Base-by-base conservation (phyloP, 1,284 basidiomycete species). In the Apiotrichum sp. region DNA sequence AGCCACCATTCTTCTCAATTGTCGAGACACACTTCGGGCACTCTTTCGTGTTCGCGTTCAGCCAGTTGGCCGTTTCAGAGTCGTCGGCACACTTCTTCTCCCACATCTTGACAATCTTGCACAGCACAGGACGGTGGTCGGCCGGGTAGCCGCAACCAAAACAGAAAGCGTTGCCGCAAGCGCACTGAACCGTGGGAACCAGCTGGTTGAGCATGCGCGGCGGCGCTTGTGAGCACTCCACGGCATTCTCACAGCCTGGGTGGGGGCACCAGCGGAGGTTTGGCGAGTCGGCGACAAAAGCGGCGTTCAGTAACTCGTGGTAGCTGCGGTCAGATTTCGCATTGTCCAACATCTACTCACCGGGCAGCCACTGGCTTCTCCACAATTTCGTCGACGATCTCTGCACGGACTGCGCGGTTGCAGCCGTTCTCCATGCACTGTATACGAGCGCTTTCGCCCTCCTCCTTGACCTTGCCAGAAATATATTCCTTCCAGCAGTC, bases 1-100 rank as follows among this genome's bases (percentile, higher is more conserved):
- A 98, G 4, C 95, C 93, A n/a, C 95, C 93, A 66, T 98, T 98
- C 86, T 98, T 98, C 82, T 98, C 93, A 63, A 98, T 98, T 50
- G 93, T 97, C 66, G 91, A 93, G 71, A 89, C 85, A 76, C 95
- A 98, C 72, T 91, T 87, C 46, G 86, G 83, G 72, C 95, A 98
- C 76, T 98, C 95, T 79, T 98, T 98, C 49, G 95, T 98, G 74
- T 98, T 97, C 65, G 93, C 97, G 81, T 89, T 91, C 78, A 98
- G 93, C 95, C 95, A 98, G 73, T 98, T 98, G 41, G 93, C 91
- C 16, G 95, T 98, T 80, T 98, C 96, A 64, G 88, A 92, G 72
- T 98, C 95, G 73, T 98, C 95, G 55, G 86, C 85, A 76, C 95
- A 98, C 77, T 98, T 98, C 82, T 89, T 91, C 68, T 96, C 78